phyloP scores from a whole-genome alignment of 495 filamentous ascomycete species.

The Podospora comata region DNA sequence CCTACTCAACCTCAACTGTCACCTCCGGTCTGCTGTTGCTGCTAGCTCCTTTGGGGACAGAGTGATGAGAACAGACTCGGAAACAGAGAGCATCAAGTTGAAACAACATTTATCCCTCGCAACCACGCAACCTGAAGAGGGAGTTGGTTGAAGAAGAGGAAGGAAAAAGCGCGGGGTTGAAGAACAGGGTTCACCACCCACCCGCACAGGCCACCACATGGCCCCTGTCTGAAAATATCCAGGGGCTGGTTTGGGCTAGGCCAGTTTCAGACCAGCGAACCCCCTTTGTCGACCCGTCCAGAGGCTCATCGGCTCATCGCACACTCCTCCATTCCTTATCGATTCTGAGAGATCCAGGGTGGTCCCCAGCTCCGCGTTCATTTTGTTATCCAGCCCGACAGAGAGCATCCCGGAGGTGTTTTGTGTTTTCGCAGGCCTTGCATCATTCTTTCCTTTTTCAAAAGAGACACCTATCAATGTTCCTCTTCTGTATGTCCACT shows the following conservation, averaged over 20 bases:
- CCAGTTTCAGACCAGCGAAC: constrained; percentile 29
- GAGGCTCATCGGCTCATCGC: not conserved
- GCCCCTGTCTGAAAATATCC: constrained; percentile 2
- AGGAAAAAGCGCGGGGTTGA: constrained; percentile 9
- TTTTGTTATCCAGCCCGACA: constrained; percentile 8
- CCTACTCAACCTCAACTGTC: too few relatives aligned
- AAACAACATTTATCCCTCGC: not conserved
- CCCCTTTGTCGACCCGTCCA: constrained; percentile 23
- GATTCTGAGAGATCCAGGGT: constrained; percentile 26
- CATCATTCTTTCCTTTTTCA: constrained; percentile 8
- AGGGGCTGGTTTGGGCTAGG: constrained; percentile 25
- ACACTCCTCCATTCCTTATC: constrained; percentile 21
- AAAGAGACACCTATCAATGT: not conserved
- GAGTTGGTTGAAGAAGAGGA: not conserved
- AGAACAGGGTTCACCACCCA: not conserved
- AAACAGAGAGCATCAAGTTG: not conserved
- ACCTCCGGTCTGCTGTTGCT: too few relatives aligned
- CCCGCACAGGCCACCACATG: constrained; percentile 14
- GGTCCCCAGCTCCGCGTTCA: constrained; percentile 13
- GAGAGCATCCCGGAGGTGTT: constrained; percentile 15
- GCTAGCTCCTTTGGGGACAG: too few relatives aligned
- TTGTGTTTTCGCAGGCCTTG: constrained; percentile 11
- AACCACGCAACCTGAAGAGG: not conserved
- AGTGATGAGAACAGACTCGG: not conserved
- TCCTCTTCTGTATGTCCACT: not conserved